phyloP scores from a whole-genome alignment of 2,329 filamentous ascomycete species.

The Trichoderma endophyticum region DNA sequence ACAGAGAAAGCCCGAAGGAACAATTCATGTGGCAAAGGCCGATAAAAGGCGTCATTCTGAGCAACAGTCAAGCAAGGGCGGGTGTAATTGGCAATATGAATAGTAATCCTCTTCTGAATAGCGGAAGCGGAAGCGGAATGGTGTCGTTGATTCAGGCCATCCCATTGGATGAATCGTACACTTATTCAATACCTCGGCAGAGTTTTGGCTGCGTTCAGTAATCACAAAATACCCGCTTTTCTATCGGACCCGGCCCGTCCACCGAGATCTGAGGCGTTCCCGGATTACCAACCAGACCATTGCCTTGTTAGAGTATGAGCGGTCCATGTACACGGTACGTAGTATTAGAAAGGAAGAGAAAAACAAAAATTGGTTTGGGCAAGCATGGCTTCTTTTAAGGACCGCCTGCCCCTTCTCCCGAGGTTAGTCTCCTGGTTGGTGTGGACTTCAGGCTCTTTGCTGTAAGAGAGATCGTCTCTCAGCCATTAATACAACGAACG shows the following conservation, averaged over 20 bases:
- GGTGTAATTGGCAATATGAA: not conserved
- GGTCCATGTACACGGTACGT: not conserved
- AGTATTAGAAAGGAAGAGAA: not conserved
- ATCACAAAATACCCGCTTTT: not conserved
- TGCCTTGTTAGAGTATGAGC: not conserved
- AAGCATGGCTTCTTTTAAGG: not conserved
- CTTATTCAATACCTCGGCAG: not conserved
- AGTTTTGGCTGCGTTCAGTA: not conserved
- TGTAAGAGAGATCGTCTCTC: not conserved
- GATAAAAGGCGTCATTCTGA: not conserved
- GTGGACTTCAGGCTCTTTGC: not conserved
- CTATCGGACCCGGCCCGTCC: slow-evolving; percentile 4
- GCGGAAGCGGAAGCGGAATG: not conserved
- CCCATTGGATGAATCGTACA: not conserved
- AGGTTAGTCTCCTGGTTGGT: not conserved
- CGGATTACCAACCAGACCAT: not conserved
- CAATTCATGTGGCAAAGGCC: not conserved
- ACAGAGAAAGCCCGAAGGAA: not conserved
- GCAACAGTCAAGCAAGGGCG: not conserved
- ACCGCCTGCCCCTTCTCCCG: not conserved
- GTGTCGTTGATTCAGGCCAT: not conserved
- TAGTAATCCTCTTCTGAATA: not conserved
- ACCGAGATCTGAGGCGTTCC: not conserved
- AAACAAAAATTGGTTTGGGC: not conserved
- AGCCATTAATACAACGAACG: not conserved